A percentile compares a stretch with the other conserved stretches of the same genome.
These are phyloP conservation scores for Kwoniella sp. DNA, from an alignment of 768 basidiomycete species.

Conservation along the genomic window DNA sequence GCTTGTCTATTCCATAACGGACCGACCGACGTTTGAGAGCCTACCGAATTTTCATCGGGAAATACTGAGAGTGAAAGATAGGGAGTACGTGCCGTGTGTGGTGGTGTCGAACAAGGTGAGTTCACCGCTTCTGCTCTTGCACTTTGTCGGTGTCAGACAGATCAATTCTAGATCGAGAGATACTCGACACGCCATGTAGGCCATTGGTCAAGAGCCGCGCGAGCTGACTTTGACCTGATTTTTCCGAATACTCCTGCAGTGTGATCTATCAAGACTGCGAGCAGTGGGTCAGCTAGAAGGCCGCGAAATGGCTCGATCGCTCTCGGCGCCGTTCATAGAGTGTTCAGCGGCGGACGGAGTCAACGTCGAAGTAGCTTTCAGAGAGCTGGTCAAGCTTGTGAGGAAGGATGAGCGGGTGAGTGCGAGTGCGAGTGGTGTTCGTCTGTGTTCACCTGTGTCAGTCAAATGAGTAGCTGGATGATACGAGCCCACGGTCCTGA, in stretches of 20 bases:
- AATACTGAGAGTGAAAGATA: conserved; percentile 60
- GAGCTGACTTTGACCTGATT: too few relatives aligned
- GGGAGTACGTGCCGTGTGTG: conserved; percentile 59
- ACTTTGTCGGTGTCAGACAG: conserved; percentile 32
- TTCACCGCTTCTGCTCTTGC: conserved; percentile 20
- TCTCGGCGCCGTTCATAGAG: conserved; percentile 59
- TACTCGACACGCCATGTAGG: neutral
- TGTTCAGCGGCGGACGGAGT: conserved; percentile 60
- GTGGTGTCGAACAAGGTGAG: conserved; percentile 60
- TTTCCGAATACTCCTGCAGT: too few relatives aligned
- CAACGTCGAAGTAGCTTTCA: conserved; percentile 61
- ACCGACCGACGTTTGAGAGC: conserved; percentile 60
- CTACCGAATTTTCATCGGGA: conserved; percentile 59
- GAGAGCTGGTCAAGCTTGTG: conserved; percentile 58
- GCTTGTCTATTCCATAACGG: conserved; percentile 61
- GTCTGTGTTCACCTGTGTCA: too few relatives aligned
- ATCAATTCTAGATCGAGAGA: too few relatives aligned
- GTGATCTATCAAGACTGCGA: conserved; percentile 40
- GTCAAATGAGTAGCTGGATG: too few relatives aligned
- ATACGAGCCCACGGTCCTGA: too few relatives aligned
- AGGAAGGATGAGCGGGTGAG: conserved; percentile 58
- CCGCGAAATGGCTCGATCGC: conserved; percentile 49
- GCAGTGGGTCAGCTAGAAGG: conserved; percentile 51
- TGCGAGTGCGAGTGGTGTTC: too few relatives aligned
- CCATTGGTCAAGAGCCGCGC: too few relatives aligned